phyloP scores from a whole-genome alignment of 306 rosid genomes.

The Parietaria judaica region DNA sequence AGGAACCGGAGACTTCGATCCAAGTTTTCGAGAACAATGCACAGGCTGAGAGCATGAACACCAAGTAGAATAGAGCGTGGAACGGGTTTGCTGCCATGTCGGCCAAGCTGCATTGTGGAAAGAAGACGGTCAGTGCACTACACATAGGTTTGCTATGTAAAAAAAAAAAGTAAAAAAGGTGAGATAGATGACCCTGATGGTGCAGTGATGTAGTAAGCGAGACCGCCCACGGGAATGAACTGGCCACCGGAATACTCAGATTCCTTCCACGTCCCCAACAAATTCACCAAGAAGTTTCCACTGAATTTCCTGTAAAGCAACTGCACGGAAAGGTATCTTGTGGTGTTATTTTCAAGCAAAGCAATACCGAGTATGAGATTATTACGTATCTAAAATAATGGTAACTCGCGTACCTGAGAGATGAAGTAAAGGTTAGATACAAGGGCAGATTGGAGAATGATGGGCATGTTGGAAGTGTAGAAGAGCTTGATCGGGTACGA shows the following conservation, averaged over 20 bases:
- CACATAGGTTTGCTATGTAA: neutral
- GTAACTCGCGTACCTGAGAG: constrained; percentile 63
- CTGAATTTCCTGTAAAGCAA: constrained; percentile 68
- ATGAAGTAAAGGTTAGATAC: constrained; percentile 81
- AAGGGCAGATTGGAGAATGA: constrained; percentile 93
- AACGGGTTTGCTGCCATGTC: constrained; percentile 94
- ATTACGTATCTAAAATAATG: neutral
- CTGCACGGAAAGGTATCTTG: constrained; percentile 29
- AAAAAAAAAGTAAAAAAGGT: neutral
- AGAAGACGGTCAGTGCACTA: neutral
- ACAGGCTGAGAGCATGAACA: constrained; percentile 80
- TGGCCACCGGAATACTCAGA: constrained; percentile 88
- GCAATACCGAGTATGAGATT: neutral
- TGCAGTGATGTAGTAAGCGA: constrained; percentile 81
- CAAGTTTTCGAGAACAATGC: constrained; percentile 88
- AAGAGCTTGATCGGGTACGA: constrained; percentile 89
- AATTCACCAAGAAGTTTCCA: constrained; percentile 74
- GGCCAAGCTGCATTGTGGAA: constrained; percentile 55
- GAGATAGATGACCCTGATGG: constrained; percentile 57
- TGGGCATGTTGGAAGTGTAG: constrained; percentile 97
- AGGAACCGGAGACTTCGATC: constrained; percentile 98
- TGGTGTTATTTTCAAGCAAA: neutral
- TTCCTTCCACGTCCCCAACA: constrained; percentile 92
- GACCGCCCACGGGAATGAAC: constrained; percentile 76
- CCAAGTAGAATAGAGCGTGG: constrained; percentile 77